Conservation (phyloP, 2,329 filamentous ascomycete species). For the Colletotrichum destructivum region DNA sequence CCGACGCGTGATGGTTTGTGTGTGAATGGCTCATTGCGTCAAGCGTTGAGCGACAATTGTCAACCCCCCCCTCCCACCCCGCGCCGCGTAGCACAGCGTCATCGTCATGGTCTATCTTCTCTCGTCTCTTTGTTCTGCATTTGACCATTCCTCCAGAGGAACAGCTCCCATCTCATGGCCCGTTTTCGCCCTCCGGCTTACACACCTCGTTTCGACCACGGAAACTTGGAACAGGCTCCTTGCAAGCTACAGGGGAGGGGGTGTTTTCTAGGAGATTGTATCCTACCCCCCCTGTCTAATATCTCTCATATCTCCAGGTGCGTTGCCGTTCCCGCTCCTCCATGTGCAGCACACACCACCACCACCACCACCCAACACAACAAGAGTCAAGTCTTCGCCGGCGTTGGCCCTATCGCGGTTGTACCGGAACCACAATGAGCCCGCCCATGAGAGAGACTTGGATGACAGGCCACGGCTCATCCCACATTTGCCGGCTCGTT, state of each 20-base stretch:
- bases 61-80: too few species aligned
- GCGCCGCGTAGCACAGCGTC: conserved; percentile 6
- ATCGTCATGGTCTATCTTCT: not conserved
- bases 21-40: not conserved
- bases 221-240: not conserved
- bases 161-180: not conserved
- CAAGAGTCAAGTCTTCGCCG: conserved; percentile 25
- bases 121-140: not conserved
- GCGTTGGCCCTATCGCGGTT: conserved; percentile 31
- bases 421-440: conserved; percentile 20
- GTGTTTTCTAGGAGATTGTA: conserved; percentile 17
- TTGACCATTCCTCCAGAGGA: not conserved
- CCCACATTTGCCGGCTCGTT: conserved; percentile 29
- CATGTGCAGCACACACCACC: conserved; percentile 9
- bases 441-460: conserved; percentile 23
- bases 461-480: conserved; percentile 14
- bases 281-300: conserved; percentile 15
- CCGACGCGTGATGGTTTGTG: conserved; percentile 5
- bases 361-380: too few species aligned
- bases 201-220: conserved; percentile 19
- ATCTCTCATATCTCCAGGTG: not conserved
- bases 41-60: not conserved
- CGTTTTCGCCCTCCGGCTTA: not conserved
- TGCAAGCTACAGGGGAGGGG: not conserved
- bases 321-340: not conserved